These are phyloP conservation scores for Gossypium stocksii DNA, from an alignment of 345 rosid genomes.

Conservation along the genomic window DNA sequence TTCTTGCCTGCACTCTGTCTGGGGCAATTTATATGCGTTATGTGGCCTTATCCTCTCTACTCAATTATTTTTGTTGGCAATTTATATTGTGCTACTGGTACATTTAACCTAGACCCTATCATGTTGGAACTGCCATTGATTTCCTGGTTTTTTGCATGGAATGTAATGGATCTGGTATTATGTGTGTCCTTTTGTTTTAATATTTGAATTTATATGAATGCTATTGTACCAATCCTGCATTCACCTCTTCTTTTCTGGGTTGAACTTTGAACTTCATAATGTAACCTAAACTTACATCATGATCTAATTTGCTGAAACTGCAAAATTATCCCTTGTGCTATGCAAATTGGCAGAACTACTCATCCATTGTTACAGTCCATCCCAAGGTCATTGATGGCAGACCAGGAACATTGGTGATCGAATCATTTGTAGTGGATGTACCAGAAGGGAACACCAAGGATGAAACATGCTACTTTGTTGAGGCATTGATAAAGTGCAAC, in stretches of 20 bases:
- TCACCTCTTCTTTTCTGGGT: not conserved
- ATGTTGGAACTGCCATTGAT: not conserved
- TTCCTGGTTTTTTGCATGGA: not conserved
- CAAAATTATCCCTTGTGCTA: not conserved
- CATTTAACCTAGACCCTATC: not conserved
- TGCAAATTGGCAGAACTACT: conserved; percentile 62
- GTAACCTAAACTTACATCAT: not conserved
- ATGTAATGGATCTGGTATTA: not conserved
- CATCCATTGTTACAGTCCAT: conserved; percentile 81
- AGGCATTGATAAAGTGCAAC: conserved; percentile 85
- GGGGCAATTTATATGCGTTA: not conserved
- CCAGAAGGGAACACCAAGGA: conserved; percentile 96
- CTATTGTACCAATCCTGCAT: not conserved
- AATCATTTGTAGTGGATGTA: conserved; percentile 88
- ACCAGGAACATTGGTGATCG: conserved; percentile 75
- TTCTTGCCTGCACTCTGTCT: not conserved
- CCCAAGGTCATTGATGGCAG: conserved; percentile 83
- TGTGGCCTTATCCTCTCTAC: not conserved
- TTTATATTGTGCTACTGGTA: not conserved
- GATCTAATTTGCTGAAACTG: not conserved
- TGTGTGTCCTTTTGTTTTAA: not conserved
- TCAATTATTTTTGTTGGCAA: not conserved
- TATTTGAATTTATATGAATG: not conserved
- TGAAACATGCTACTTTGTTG: conserved; percentile 94
- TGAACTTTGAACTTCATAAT: not conserved